Conservation (phyloP, 2,329 filamentous ascomycete genomes). For the Pseudogymnoascus sp. region DNA sequence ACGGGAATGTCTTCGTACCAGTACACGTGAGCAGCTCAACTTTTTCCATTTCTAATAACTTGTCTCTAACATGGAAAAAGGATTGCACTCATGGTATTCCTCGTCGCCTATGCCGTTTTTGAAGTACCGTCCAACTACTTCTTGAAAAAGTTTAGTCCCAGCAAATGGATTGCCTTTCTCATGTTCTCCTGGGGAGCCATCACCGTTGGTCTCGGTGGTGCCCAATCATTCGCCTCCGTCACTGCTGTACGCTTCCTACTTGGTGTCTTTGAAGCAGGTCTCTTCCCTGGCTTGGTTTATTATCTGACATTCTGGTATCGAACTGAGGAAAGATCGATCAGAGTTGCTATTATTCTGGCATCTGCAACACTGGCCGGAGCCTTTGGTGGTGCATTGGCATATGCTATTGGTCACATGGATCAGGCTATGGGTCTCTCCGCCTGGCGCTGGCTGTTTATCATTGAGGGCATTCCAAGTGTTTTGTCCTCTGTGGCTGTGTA, state of each 20-base stretch:
- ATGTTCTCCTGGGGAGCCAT: conserved; percentile 3
- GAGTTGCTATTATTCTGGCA: conserved; percentile 26
- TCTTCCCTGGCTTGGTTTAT: conserved; percentile 32
- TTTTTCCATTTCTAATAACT: background rate
- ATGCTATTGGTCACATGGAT: conserved; percentile 27
- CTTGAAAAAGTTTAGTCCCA: conserved; percentile 39
- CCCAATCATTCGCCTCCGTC: conserved; percentile 35
- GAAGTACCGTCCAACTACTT: conserved; percentile 43
- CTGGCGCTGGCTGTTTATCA: conserved; percentile 27
- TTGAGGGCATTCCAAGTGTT: conserved; percentile 21
- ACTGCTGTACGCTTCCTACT: conserved; percentile 39
- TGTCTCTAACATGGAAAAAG: conserved; percentile 12
- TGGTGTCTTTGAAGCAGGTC: conserved; percentile 41
- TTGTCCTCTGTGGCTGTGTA: conserved; percentile 36
- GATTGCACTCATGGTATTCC: conserved; percentile 39
- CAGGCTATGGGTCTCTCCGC: conserved; percentile 20
- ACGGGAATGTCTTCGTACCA: background rate
- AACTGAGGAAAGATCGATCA: conserved; percentile 24
- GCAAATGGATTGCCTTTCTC: conserved; percentile 28
- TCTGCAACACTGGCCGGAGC: conserved; percentile 26
- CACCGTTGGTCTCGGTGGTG: background rate
- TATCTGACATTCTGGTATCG: conserved; percentile 29
- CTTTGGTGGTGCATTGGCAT: conserved; percentile 28
- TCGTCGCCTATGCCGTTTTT: conserved; percentile 40
- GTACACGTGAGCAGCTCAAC: background rate